Percentiles rank a stretch among this genome's conserved stretches.
These are phyloP conservation scores for Picea abies DNA, from an alignment of 83 land plant species.

Conservation along the genomic window DNA sequence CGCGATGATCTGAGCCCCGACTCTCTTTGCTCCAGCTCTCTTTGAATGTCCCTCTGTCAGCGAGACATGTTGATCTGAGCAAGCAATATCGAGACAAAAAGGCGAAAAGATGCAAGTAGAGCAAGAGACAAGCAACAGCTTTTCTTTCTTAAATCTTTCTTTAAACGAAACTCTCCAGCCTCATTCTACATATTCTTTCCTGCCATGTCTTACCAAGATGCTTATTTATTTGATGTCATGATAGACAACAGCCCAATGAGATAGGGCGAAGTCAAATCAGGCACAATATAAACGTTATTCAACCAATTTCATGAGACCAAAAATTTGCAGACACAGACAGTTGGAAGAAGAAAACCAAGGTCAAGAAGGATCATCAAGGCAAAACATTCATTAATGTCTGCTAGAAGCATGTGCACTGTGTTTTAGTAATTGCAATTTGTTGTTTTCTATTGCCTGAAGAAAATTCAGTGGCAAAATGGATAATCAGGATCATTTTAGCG, in stretches of 20 bases:
- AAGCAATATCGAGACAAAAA: not conserved
- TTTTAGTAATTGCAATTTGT: not conserved
- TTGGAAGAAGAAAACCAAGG: not conserved
- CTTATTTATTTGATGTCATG: not conserved
- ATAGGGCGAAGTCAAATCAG: not conserved
- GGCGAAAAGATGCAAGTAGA: not conserved
- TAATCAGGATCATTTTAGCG: not conserved
- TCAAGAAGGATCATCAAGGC: not conserved
- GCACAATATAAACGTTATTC: not conserved
- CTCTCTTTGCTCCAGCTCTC: conserved; percentile 89
- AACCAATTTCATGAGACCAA: not conserved
- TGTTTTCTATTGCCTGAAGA: not conserved
- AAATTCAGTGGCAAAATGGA: not conserved
- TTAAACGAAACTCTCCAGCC: not conserved
- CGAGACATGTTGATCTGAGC: conserved; percentile 3
- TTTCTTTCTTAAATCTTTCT: not conserved
- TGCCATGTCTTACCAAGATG: not conserved
- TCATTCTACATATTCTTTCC: not conserved
- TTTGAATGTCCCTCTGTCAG: conserved; percentile 86
- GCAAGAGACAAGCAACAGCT: not conserved
- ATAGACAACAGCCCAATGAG: not conserved
- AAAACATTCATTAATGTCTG: not conserved
- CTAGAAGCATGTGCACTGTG: not conserved
- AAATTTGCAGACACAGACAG: not conserved
- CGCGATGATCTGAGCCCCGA: conserved; percentile 79